phyloP scores from a whole-genome alignment of 1,284 basidiomycete genomes.

The Leucoagaricus sp. region DNA sequence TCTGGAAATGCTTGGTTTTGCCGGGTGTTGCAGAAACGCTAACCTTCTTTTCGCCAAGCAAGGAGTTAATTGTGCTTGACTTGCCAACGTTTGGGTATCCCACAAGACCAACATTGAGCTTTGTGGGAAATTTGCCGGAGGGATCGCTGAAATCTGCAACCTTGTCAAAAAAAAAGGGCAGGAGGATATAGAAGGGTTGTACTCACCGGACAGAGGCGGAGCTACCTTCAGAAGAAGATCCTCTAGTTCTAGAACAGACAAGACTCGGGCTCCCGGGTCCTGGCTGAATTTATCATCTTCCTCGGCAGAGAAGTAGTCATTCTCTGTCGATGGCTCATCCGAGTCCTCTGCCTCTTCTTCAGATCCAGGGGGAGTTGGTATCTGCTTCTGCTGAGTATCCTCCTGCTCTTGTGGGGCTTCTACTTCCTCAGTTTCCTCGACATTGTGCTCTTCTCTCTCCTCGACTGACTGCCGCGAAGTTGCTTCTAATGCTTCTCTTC shows the following conservation, averaged over 20 bases:
- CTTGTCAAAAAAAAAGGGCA: slow-evolving; percentile 3
- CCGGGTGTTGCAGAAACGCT: slow-evolving; percentile 97
- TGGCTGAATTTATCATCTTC: slow-evolving; percentile 56
- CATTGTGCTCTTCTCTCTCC: slow-evolving; percentile 19
- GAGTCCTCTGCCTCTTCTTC: slow-evolving; percentile 29
- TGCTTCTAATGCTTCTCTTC: slow-evolving; percentile 51
- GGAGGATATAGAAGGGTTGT: background rate
- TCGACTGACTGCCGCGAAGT: slow-evolving; percentile 5
- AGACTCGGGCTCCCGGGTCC: slow-evolving; percentile 76
- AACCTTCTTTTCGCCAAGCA: slow-evolving; percentile 95
- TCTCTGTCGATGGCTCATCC: slow-evolving; percentile 15
- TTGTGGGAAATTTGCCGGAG: slow-evolving; percentile 62
- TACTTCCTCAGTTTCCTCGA: slow-evolving; percentile 29
- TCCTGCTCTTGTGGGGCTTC: slow-evolving; percentile 21
- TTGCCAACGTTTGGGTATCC: slow-evolving; percentile 99
- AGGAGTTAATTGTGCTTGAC: slow-evolving; percentile 94
- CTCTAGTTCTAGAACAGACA: slow-evolving; percentile 91
- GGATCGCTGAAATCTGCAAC: slow-evolving; percentile 64
- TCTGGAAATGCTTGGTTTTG: slow-evolving; percentile 99
- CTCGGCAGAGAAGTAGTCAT: slow-evolving; percentile 48
- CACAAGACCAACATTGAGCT: slow-evolving; percentile 90
- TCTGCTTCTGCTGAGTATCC: slow-evolving; percentile 22
- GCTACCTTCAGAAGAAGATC: slow-evolving; percentile 80
- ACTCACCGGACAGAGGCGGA: slow-evolving; percentile 73
- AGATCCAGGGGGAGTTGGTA: slow-evolving; percentile 26